Conservation (phyloP, 495 filamentous ascomycete genomes). For the Podospora pseudocomata region DNA sequence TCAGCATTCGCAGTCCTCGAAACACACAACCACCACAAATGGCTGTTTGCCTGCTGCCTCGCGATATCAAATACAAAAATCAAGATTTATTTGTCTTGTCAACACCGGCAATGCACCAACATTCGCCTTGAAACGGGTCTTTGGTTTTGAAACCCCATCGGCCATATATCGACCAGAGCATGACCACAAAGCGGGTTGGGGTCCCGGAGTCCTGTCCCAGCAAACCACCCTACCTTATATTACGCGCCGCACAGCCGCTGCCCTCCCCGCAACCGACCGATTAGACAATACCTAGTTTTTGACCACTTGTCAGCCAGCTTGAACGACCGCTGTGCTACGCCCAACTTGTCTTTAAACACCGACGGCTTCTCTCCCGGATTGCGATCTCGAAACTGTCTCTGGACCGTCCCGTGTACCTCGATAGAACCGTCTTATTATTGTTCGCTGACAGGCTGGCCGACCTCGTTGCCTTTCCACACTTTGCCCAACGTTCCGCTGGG, state of each 20-base stretch:
- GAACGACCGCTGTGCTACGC: neutral
- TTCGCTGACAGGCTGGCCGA: constrained; percentile 12
- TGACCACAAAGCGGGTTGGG: constrained; percentile 4
- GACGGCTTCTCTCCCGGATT: neutral
- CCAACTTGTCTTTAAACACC: neutral
- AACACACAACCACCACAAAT: neutral
- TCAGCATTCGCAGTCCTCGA: neutral
- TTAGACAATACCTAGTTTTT: constrained; percentile 2
- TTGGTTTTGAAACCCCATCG: constrained; percentile 22
- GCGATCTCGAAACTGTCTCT: neutral
- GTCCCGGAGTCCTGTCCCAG: constrained; percentile 8
- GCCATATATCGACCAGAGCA: constrained; percentile 15
- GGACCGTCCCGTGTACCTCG: neutral
- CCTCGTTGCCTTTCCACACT: neutral
- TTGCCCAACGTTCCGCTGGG: constrained; percentile 12
- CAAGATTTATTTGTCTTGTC: constrained; percentile 10
- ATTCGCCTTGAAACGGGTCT: constrained; percentile 23
- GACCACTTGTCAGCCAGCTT: constrained; percentile 9
- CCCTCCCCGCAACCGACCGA: constrained; percentile 19
- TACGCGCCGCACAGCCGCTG: constrained; percentile 24
- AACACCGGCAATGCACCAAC: constrained; percentile 23
- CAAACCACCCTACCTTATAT: constrained; percentile 22
- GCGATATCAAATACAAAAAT: neutral
- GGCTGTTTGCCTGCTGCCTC: no score
- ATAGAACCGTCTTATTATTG: neutral